phyloP scores from a whole-genome alignment of 78 protist species.

The Chrysochromulina parva region DNA sequence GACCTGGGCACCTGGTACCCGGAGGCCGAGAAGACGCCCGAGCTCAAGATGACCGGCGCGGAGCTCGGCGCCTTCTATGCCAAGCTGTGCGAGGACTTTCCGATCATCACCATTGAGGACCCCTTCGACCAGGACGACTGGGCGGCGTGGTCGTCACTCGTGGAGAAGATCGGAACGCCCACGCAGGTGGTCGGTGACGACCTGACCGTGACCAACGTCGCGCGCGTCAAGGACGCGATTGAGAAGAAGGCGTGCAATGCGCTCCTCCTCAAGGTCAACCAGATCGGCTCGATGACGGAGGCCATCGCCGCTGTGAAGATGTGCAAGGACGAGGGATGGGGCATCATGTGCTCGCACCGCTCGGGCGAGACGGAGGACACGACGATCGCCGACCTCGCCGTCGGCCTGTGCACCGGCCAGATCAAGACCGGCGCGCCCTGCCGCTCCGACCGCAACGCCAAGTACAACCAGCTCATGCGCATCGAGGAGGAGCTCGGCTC shows the following conservation, averaged over 20 bases:
- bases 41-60: background rate
- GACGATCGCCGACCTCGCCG: constrained; percentile 22
- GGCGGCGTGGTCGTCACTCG: constrained; percentile 71
- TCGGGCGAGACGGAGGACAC: constrained; percentile 95
- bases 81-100: background rate
- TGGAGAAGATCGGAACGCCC: constrained; percentile 31
- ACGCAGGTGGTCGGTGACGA: constrained; percentile 97
- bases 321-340: constrained; percentile 79
- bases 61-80: constrained; percentile 62
- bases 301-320: constrained; percentile 83
- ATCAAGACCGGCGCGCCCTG: constrained; percentile 34
- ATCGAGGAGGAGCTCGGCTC: constrained; percentile 76
- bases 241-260: constrained; percentile 89
- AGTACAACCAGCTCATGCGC: constrained; percentile 96
- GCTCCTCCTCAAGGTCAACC: constrained; percentile 96
- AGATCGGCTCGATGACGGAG: constrained; percentile 92
- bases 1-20: constrained; percentile 74
- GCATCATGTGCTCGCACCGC: constrained; percentile 96
- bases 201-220: constrained; percentile 92
- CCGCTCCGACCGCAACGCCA: constrained; percentile 28
- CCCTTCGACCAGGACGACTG: constrained; percentile 98
- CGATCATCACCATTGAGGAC: constrained; percentile 94
- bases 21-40: background rate
- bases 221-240: constrained; percentile 86
- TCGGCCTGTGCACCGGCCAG: constrained; percentile 21